Evolutionary conservation across 2,329 filamentous ascomycete species (phyloP), one percentile per base, ranked within the genome.

Genomic region (Cladophialophora chaetospira): DNA sequence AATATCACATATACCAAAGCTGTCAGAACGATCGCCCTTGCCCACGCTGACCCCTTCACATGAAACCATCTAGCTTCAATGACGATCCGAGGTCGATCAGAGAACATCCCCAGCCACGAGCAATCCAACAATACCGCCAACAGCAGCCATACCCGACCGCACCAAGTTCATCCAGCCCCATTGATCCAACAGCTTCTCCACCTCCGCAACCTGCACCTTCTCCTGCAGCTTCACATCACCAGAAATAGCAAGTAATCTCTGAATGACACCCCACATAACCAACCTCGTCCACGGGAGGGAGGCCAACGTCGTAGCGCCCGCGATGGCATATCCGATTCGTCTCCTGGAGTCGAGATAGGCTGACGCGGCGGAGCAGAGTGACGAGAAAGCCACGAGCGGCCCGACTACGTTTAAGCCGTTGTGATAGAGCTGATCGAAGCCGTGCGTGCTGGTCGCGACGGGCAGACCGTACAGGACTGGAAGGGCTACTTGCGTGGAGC

Each of bases 111-210:
- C 38, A 10, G 44, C 13, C 53, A 46, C 53, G 21, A 43, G 28
- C 38, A 57, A 38, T 2, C 45, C 57, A 56, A 50, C 31, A 5
- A 56, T n/a, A 8, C 55, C 60, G 15, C 50, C 58, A 13, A 60
- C 19, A 17, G 44, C 56, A 19, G 59, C 56, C 53, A 60, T 11
- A 19, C 13, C 53, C 10, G 56, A 49, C 38, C 59, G 25, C 5
- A 57, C 53, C 15, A 55, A 11, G 26, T 63, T 60, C 59, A 62
- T 63, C 53, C 58, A 62, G n/a, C 35, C 36, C 61, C 61, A 60
- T 31, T 35, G 29, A 43, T 25, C 40, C 17, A 57, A 53, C 19
- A 62, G 25, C 26, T 19, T 17, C 9, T 45, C 46, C 5, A 60
- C 56, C 31, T 57, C 55, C 10, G 25, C 56, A 23, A 36, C n/a